Percentiles rank a stretch among this genome's conserved stretches.
Evolutionary conservation across 1,139 yeast genomes (phyloP).

Genomic region (Geotrichum siamense): DNA sequence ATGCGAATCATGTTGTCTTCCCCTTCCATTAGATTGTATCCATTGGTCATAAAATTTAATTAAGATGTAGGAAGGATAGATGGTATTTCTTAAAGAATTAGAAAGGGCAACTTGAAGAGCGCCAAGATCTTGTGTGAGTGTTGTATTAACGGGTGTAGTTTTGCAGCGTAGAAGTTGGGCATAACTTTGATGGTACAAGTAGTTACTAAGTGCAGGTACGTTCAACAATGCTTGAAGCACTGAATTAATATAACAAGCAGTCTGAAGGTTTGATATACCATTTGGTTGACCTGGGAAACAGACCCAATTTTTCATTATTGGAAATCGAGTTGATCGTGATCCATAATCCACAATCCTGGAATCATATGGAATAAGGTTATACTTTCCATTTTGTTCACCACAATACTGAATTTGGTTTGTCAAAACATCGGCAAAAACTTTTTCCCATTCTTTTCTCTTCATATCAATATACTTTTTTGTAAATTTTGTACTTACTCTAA

Average conservation of each 20-base stretch:
- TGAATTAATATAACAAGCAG: conserved; percentile 76
- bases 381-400: neutral
- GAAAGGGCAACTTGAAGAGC: conserved; percentile 41
- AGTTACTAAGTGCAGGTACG: conserved; percentile 84
- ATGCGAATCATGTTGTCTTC: conserved; percentile 94
- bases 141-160: too few relatives aligned
- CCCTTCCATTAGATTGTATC: conserved; percentile 60
- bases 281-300: neutral
- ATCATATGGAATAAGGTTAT: neutral
- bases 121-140: too few relatives aligned
- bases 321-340: neutral
- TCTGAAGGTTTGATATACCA: neutral
- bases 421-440: too few relatives aligned
- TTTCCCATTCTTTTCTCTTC: too few relatives aligned
- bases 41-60: neutral
- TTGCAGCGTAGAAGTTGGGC: too few relatives aligned
- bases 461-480: too few relatives aligned
- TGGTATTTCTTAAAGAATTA: too few relatives aligned
- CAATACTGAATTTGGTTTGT: too few relatives aligned
- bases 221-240: conserved; percentile 87
- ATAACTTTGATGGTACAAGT: too few relatives aligned
- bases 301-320: neutral
- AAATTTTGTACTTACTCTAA: too few relatives aligned
- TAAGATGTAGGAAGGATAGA: neutral
- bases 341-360: neutral